Conservation (phyloP, 768 basidiomycete genomes). For the Rhodotorula babjevae region DNA sequence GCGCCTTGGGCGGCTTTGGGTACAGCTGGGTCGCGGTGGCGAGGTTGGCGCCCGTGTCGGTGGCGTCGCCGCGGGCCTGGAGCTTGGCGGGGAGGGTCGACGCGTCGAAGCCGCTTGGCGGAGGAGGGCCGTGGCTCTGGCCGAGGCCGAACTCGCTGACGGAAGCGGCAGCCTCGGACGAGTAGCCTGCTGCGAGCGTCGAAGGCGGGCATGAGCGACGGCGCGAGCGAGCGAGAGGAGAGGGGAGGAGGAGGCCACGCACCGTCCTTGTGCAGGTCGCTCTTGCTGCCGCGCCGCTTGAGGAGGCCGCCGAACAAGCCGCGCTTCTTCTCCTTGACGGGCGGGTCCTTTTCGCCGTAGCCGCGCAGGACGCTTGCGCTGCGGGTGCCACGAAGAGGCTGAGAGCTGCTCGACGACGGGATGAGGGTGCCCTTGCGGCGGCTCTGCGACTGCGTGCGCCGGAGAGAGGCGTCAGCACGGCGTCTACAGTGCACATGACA, state of each 20-base stretch:
- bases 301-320: conserved; percentile 24
- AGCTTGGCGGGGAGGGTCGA: conserved; percentile 33
- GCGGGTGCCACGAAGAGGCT: conserved; percentile 3
- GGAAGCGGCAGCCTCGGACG: conserved; percentile 6
- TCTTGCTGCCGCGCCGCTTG: conserved; percentile 19
- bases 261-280: conserved; percentile 16
- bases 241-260: neutral
- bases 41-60: conserved; percentile 4
- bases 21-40: neutral
- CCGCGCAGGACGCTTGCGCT: conserved; percentile 20
- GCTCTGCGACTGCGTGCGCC: neutral
- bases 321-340: conserved; percentile 20
- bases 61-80: conserved; percentile 37
- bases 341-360: neutral
- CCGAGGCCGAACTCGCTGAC: neutral
- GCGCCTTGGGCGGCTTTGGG: neutral
- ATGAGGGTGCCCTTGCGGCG: conserved; percentile 3
- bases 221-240: too few relatives aligned
- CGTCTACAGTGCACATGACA: neutral
- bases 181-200: conserved; percentile 1
- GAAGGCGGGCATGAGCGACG: neutral
- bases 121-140: neutral
- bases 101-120: conserved; percentile 12
- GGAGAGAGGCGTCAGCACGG: neutral
- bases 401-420: neutral